These are phyloP conservation scores for Dendryphion nanum DNA, from an alignment of 2,329 filamentous ascomycete species.

Conservation along the genomic window DNA sequence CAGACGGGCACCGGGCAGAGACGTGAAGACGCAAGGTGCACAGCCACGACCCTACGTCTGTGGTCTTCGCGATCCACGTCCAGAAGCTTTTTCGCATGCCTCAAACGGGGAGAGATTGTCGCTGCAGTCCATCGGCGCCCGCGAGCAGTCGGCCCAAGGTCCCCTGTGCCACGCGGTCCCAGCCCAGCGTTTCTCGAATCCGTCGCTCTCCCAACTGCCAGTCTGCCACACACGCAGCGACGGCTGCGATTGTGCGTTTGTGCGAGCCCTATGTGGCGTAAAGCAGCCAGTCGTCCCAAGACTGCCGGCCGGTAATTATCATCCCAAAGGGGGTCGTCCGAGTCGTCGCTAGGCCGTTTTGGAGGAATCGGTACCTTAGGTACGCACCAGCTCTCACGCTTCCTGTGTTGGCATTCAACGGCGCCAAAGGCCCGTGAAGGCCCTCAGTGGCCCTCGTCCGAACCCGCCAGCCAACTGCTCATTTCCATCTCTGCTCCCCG, in stretches of 20 bases:
- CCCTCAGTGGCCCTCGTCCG: too few relatives aligned
- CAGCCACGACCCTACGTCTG: conserved; percentile 34
- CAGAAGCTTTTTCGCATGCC: conserved; percentile 20
- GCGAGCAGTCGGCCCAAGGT: conserved; percentile 17
- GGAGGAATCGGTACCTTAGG: not conserved
- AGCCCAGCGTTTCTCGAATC: conserved; percentile 33
- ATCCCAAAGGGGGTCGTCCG: conserved; percentile 12
- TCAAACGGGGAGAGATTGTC: conserved; percentile 33
- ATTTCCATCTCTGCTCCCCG: too few relatives aligned
- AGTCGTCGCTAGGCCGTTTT: not conserved
- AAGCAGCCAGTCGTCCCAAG: conserved; percentile 4
- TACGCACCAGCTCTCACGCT: not conserved
- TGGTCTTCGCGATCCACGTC: conserved; percentile 18
- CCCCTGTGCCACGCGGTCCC: conserved; percentile 24
- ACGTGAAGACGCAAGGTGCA: conserved; percentile 17
- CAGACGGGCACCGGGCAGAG: too few relatives aligned
- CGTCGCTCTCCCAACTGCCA: conserved; percentile 10
- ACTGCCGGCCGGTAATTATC: conserved; percentile 25
- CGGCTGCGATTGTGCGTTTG: conserved; percentile 11
- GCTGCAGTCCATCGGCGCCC: conserved; percentile 28
- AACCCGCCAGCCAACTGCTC: too few relatives aligned
- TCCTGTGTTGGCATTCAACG: conserved; percentile 1
- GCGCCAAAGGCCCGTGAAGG: too few relatives aligned
- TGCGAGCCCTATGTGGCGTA: conserved; percentile 25
- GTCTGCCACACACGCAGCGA: conserved; percentile 9